Conservation (phyloP, 495 filamentous ascomycete species). For the Opeltia flavorubescens region DNA sequence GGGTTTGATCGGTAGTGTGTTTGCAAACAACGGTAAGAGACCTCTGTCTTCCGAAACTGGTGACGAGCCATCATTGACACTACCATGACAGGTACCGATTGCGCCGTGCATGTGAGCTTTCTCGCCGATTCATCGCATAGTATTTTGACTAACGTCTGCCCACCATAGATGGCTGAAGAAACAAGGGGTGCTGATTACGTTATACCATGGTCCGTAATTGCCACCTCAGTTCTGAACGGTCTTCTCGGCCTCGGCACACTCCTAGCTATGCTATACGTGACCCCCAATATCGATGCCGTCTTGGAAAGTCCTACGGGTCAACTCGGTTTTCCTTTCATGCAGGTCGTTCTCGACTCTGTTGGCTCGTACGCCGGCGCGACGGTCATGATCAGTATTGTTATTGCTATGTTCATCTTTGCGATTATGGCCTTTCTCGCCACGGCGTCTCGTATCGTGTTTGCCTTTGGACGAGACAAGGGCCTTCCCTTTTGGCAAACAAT, state of each 20-base stretch:
- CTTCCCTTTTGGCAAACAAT: constrained; percentile 30
- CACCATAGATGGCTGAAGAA: constrained; percentile 26
- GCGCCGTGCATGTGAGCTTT: constrained; percentile 21
- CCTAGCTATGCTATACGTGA: constrained; percentile 19
- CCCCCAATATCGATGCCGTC: constrained; percentile 17
- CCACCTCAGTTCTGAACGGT: constrained; percentile 31
- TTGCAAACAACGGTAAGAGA: constrained; percentile 23
- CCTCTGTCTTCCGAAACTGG: not conserved
- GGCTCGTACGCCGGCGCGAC: constrained; percentile 21
- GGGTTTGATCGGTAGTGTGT: constrained; percentile 27
- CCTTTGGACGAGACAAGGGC: constrained; percentile 38
- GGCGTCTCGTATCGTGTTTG: constrained; percentile 39
- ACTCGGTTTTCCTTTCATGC: constrained; percentile 26
- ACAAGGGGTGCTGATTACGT: constrained; percentile 25
- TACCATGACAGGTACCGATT: constrained; percentile 14
- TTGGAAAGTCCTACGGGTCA: constrained; percentile 16
- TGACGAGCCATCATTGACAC: not conserved
- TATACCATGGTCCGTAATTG: constrained; percentile 31
- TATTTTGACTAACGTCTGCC: not conserved
- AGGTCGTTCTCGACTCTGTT: constrained; percentile 21
- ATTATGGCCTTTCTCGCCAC: constrained; percentile 33
- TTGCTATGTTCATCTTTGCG: constrained; percentile 26
- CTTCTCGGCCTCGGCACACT: constrained; percentile 20
- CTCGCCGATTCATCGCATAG: not conserved
- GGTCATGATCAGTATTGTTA: constrained; percentile 20